phyloP scores from a whole-genome alignment of 1,284 basidiomycete species.

The Boletus sp. region DNA sequence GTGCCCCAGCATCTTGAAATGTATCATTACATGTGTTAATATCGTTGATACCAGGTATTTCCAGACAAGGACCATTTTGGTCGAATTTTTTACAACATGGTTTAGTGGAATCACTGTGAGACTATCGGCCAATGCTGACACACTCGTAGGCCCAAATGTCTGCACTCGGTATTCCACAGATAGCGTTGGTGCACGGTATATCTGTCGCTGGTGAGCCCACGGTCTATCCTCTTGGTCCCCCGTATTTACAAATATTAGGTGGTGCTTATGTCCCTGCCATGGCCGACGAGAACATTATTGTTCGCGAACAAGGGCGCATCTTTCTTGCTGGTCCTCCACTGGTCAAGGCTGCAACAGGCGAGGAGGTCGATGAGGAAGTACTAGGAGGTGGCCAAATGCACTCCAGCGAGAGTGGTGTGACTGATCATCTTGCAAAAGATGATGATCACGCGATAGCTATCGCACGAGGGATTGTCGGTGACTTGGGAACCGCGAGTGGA shows the following conservation, averaged over 20 bases:
- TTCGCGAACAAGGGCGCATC: constrained; percentile 89
- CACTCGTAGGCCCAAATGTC: constrained; percentile 79
- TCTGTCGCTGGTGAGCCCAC: constrained; percentile 72
- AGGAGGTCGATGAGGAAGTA: constrained; percentile 90
- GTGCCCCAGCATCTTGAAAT: not conserved
- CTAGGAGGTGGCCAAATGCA: constrained; percentile 95
- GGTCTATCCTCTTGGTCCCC: constrained; percentile 2
- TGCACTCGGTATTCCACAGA: constrained; percentile 86
- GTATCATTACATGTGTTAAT: constrained; percentile 11
- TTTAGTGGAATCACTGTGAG: constrained; percentile 30
- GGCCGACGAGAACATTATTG: constrained; percentile 96
- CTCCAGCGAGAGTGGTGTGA: constrained; percentile 90
- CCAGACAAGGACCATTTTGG: constrained; percentile 94
- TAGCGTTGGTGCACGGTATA: constrained; percentile 92
- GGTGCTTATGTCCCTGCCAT: constrained; percentile 95
- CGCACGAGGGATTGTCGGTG: constrained; percentile 78
- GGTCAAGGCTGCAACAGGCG: constrained; percentile 94
- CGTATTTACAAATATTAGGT: constrained; percentile 40
- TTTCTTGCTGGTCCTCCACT: constrained; percentile 96
- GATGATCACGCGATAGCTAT: constrained; percentile 89
- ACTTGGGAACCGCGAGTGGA: constrained; percentile 67
- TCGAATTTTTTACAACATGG: constrained; percentile 97
- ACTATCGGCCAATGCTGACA: constrained; percentile 11
- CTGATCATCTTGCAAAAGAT: constrained; percentile 86
- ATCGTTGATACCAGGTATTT: constrained; percentile 50